These are phyloP conservation scores for Fusarium nanum DNA, from an alignment of 2,329 filamentous ascomycete species.

Conservation along the genomic window DNA sequence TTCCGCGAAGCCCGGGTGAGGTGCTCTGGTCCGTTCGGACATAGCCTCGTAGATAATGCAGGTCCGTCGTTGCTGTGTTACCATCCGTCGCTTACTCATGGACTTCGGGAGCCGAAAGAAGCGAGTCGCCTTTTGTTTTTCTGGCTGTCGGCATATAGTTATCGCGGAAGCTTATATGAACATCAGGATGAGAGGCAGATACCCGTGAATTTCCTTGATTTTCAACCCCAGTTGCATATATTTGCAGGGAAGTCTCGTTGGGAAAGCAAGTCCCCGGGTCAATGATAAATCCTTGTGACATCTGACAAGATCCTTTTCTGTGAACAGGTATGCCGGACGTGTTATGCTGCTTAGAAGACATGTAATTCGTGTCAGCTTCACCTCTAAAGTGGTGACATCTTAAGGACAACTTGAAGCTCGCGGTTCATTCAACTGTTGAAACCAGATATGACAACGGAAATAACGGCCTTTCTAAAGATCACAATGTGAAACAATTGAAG, in stretches of 20 bases:
- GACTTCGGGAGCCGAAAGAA: slow-evolving; percentile 18
- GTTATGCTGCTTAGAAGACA: too few relatives aligned
- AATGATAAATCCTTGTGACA: too few relatives aligned
- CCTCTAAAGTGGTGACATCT: too few relatives aligned
- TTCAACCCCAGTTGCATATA: background rate
- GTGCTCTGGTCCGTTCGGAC: background rate
- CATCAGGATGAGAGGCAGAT: background rate
- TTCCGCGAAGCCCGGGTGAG: background rate
- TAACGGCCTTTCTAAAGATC: background rate
- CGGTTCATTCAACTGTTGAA: too few relatives aligned
- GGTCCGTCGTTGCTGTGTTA: background rate
- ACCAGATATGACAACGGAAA: too few relatives aligned
- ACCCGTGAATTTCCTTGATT: background rate
- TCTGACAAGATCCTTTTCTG: too few relatives aligned
- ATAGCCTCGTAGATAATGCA: background rate
- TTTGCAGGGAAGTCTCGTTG: too few relatives aligned
- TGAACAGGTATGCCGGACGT: too few relatives aligned
- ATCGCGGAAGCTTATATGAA: too few relatives aligned
- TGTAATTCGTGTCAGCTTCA: background rate
- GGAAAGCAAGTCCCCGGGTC: too few relatives aligned
- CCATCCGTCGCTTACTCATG: background rate
- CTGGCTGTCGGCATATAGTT: background rate
- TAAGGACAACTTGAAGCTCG: background rate
- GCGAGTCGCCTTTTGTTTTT: accelerated
- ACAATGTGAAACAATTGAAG: background rate